A percentile compares a stretch with the other conserved stretches of the same genome.
phyloP scores from a whole-genome alignment of 225 moss, liverwort and hornwort species.

The Anthoceros angustus region DNA sequence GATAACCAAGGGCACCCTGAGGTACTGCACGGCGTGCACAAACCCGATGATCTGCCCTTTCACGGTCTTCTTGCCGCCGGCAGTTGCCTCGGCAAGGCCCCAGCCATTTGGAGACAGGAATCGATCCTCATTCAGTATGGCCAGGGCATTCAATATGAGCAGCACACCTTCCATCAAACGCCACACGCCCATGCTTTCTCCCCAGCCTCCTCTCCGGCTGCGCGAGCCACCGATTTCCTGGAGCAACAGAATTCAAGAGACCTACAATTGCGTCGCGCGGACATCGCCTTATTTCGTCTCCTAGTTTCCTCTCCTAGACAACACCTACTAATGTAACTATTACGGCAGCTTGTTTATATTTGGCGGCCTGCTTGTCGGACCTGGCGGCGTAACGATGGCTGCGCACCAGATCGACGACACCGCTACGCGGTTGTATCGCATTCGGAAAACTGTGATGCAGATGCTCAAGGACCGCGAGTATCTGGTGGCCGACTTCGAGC shows the following conservation, averaged over 20 bases:
- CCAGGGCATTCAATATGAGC: conserved; percentile 36
- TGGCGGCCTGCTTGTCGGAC: too few species aligned
- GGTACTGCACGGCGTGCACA: conserved; percentile 38
- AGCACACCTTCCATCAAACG: conserved; percentile 36
- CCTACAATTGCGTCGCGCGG: too few species aligned
- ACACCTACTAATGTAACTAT: too few species aligned
- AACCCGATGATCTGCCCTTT: conserved; percentile 37
- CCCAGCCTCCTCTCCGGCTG: background rate
- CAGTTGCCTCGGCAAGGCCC: conserved; percentile 39
- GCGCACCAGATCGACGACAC: conserved; percentile 32
- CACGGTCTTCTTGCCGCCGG: conserved; percentile 20
- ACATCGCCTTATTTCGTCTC: too few species aligned
- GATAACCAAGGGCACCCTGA: conserved; percentile 16
- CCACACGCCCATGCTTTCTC: conserved; percentile 31
- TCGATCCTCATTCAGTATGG: conserved; percentile 44
- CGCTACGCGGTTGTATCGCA: conserved; percentile 41
- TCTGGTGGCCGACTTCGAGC: conserved; percentile 38
- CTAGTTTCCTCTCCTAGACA: too few species aligned
- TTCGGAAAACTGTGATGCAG: conserved; percentile 62
- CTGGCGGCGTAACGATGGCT: conserved; percentile 22
- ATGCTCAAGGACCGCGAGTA: conserved; percentile 54
- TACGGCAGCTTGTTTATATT: too few species aligned
- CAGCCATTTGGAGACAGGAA: conserved; percentile 37
- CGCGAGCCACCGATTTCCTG: too few species aligned
- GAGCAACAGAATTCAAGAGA: too few species aligned